phyloP scores from a whole-genome alignment of 2,329 filamentous ascomycete genomes.

The Clonostachys rhizophaga region DNA sequence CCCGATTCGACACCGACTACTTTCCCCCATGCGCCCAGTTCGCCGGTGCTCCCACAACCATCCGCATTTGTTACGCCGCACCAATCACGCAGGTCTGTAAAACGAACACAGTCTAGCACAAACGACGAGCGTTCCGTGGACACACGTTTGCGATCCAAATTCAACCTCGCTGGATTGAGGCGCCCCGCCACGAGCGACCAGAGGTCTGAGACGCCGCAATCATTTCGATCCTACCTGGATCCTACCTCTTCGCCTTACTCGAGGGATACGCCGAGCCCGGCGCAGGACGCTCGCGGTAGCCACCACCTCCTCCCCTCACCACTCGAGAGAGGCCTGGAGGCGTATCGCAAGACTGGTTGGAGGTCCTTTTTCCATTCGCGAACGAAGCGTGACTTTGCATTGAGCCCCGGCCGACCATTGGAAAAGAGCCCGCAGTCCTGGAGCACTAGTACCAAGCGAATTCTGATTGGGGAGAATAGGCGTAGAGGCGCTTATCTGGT shows the following conservation, averaged over 20 bases:
- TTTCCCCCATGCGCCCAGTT: conserved; percentile 62
- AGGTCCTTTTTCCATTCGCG: conserved; percentile 52
- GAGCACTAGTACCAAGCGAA: conserved; percentile 15
- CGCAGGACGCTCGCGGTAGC: neutral
- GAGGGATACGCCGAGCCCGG: conserved; percentile 7
- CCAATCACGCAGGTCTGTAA: conserved; percentile 73
- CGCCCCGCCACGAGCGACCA: conserved; percentile 78
- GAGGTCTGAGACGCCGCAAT: conserved; percentile 63
- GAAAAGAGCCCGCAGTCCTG: conserved; percentile 15
- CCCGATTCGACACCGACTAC: conserved; percentile 62
- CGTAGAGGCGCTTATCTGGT: conserved; percentile 19
- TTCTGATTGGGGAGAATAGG: conserved; percentile 11
- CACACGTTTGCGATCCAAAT: conserved; percentile 45
- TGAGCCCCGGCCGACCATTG: conserved; percentile 10
- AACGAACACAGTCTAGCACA: conserved; percentile 59
- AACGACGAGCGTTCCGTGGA: conserved; percentile 34
- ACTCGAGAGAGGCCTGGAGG: conserved; percentile 9
- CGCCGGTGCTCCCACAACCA: conserved; percentile 51
- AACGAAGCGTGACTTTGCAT: conserved; percentile 10
- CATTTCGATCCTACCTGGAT: conserved; percentile 21
- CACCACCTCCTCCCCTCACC: conserved; percentile 18
- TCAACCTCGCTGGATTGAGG: conserved; percentile 61
- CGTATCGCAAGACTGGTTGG: conserved; percentile 28
- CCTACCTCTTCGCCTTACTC: neutral
- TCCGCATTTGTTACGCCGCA: conserved; percentile 33